Percentiles rank a stretch among this genome's conserved stretches.
These are phyloP conservation scores for Podila epicladia DNA, from an alignment of 192 early-diverging fungal species.

Conservation along the genomic window DNA sequence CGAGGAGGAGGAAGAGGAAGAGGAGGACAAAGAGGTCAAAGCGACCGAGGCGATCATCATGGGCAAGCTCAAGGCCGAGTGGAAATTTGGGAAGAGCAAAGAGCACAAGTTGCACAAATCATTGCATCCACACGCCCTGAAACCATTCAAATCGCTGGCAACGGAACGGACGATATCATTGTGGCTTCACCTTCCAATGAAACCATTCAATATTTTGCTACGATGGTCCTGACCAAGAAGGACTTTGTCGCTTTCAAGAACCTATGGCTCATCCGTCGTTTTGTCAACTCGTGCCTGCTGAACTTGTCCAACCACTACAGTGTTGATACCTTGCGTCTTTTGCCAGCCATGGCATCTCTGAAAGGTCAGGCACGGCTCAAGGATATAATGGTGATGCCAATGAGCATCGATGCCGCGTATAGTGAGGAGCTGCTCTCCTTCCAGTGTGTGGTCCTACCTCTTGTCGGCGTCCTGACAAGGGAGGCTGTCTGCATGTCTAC, in stretches of 20 bases:
- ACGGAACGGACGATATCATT: constrained; percentile 46
- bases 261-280: constrained; percentile 4
- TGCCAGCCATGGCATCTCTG: constrained; percentile 8
- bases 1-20: background rate
- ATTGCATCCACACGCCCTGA: background rate
- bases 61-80: too few species aligned
- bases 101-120: too few species aligned
- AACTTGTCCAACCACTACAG: constrained; percentile 47
- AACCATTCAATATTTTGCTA: background rate
- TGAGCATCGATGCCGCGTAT: constrained; percentile 35
- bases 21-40: background rate
- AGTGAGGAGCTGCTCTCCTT: constrained; percentile 20
- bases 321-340: constrained; percentile 25
- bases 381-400: constrained; percentile 25
- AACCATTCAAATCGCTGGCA: constrained; percentile 28
- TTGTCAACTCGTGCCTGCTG: constrained; percentile 45
- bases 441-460: constrained; percentile 48
- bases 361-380: constrained; percentile 22
- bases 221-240: constrained; percentile 1
- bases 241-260: background rate
- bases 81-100: too few species aligned
- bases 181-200: constrained; percentile 1
- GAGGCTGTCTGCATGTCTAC: constrained; percentile 34
- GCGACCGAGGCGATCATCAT: background rate
- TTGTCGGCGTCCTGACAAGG: constrained; percentile 53